Percentiles rank a stretch among this genome's conserved stretches.
Conservation (phyloP, 495 filamentous ascomycete genomes). For the Penicillium cosmopolitanum region DNA sequence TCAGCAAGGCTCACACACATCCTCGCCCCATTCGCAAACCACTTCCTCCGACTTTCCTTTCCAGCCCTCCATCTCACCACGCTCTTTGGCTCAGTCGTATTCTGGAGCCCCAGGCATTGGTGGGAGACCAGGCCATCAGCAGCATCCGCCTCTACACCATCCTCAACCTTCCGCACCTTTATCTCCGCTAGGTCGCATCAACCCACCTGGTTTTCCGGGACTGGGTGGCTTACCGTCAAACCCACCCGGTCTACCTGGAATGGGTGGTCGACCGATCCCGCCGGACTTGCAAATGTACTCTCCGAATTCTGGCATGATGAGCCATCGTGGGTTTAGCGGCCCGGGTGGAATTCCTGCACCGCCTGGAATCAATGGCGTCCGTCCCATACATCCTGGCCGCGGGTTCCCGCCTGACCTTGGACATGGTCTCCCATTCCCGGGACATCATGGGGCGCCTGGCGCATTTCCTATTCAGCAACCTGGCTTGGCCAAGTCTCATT, state of each 20-base stretch:
- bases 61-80: conserved; percentile 46
- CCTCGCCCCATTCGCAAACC: conserved; percentile 60
- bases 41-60: conserved; percentile 40
- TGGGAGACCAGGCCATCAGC: conserved; percentile 35
- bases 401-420: conserved; percentile 63
- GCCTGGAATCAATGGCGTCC: conserved; percentile 60
- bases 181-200: conserved; percentile 56
- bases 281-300: conserved; percentile 62
- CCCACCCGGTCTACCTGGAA: conserved; percentile 61
- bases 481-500: conserved; percentile 55
- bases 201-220: conserved; percentile 51
- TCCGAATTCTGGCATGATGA: conserved; percentile 47
- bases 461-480: conserved; percentile 38
- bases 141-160: conserved; percentile 50
- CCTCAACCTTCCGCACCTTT: conserved; percentile 56
- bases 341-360: conserved; percentile 62
- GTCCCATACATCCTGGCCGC: conserved; percentile 63
- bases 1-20: conserved; percentile 75
- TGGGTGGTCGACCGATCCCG: conserved; percentile 38
- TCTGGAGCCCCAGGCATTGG: conserved; percentile 34
- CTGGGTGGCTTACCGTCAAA: conserved; percentile 55
- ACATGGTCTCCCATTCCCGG: conserved; percentile 39
- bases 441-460: conserved; percentile 38
- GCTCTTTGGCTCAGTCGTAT: conserved; percentile 42
- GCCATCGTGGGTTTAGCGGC: conserved; percentile 55